A percentile compares a stretch with the other conserved stretches of the same genome.
Evolutionary conservation across 495 filamentous ascomycete genomes (phyloP).

Genomic region (Aspergillus saccharolyticus): DNA sequence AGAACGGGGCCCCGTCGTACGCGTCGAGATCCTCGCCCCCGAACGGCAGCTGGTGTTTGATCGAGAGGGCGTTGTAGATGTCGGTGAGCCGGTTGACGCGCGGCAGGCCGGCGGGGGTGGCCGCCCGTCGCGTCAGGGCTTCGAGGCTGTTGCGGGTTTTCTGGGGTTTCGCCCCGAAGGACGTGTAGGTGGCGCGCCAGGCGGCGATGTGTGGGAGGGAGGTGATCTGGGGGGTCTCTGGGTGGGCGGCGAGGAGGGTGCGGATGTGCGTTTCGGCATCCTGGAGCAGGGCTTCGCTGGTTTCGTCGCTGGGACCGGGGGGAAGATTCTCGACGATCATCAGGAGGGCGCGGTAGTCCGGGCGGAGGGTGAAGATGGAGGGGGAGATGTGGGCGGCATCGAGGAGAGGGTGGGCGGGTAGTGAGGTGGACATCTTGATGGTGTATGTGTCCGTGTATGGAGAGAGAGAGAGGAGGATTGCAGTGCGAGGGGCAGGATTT

Average conservation of each 20-base stretch:
- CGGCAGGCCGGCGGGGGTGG: slow-evolving; percentile 24
- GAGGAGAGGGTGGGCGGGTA: slow-evolving; percentile 1
- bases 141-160: slow-evolving; percentile 28
- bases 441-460: background rate
- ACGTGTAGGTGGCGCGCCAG: slow-evolving; percentile 23
- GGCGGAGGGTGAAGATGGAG: slow-evolving; percentile 20
- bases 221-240: too few species aligned
- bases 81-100: slow-evolving; percentile 32
- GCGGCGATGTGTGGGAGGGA: slow-evolving; percentile 24
- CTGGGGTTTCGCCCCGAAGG: slow-evolving; percentile 22
- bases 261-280: background rate
- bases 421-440: background rate
- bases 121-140: slow-evolving; percentile 27
- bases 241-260: background rate
- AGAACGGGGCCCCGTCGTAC: slow-evolving; percentile 26
- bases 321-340: slow-evolving; percentile 23
- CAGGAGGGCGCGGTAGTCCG: slow-evolving; percentile 22
- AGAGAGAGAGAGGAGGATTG: too few species aligned
- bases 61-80: slow-evolving; percentile 33
- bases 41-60: slow-evolving; percentile 32
- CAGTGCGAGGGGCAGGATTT: too few species aligned
- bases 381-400: slow-evolving; percentile 13
- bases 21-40: slow-evolving; percentile 33
- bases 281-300: slow-evolving; percentile 6
- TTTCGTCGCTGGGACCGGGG: slow-evolving; percentile 14